These are phyloP conservation scores for Boletus edulis DNA, from an alignment of 768 basidiomycete genomes.

Conservation along the genomic window DNA sequence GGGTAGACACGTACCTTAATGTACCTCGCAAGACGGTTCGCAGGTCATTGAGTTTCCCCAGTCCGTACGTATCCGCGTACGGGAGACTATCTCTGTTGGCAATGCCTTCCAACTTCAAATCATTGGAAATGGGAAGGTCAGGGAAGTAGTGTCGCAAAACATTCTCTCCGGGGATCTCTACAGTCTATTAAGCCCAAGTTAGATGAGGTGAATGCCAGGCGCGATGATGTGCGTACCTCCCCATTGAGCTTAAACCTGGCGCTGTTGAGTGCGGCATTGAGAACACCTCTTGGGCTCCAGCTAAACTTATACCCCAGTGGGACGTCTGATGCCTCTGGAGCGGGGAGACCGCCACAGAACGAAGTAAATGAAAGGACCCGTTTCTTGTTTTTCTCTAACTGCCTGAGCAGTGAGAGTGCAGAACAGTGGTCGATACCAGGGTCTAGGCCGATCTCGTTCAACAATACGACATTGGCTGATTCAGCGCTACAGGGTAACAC, in stretches of 20 bases:
- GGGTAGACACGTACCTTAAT: constrained; percentile 49
- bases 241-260: constrained; percentile 63
- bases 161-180: constrained; percentile 47
- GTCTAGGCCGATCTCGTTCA: constrained; percentile 90
- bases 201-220: neutral
- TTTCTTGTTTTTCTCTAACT: constrained; percentile 50
- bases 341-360: constrained; percentile 92
- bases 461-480: constrained; percentile 61
- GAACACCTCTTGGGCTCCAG: constrained; percentile 88
- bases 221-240: constrained; percentile 39
- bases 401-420: constrained; percentile 66
- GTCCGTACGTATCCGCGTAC: constrained; percentile 65
- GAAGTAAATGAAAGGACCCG: constrained; percentile 73
- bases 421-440: constrained; percentile 90
- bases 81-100: constrained; percentile 81
- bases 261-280: constrained; percentile 73
- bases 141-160: constrained; percentile 61
- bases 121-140: constrained; percentile 60
- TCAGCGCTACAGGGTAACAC: constrained; percentile 46
- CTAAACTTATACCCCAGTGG: constrained; percentile 92
- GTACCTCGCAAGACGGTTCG: constrained; percentile 82
- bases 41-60: constrained; percentile 42
- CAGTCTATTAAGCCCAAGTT: constrained; percentile 33
- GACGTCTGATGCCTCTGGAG: constrained; percentile 55
- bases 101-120: constrained; percentile 74